Base-by-base conservation (phyloP, 1,139 yeast genomes). In the Protomyces pachydermus region DNA sequence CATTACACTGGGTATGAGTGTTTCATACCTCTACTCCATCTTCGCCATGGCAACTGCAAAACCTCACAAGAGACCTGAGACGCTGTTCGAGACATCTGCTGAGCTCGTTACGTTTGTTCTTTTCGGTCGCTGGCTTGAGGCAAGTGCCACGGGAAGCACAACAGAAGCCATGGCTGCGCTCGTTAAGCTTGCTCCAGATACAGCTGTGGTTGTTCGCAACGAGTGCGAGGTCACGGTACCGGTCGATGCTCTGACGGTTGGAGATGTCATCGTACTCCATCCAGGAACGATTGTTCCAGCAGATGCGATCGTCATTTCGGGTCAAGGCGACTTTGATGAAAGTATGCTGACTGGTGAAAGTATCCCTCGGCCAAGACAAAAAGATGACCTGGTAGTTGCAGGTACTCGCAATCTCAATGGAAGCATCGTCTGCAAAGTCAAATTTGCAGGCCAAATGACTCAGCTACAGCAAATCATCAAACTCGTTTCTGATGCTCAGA, bases 211-310 rank as follows among this genome's bases (percentile, higher is more conserved):
- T 45, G 79, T 88, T 3, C 80, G 61, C 79, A 82, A 67, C 70
- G 74, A 66, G 4, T 55, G 51, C 16, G 64, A 66, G 54, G 23
- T 60, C n/a, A 42, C 66, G 16, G 60, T 46, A 14, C 56, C 65
- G 39, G 39, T 25, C 14, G 55, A 48, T 67, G 68, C 61, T 74
- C 73, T 67, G 71, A 69, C 66, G 73, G 77, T 80, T 8, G 82
- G 83, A 69, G 98, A 95, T 73, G 79, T 88, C 51, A 86, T 91
- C 0, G 80, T 89, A 50, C 81, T 93, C 3, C 78, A 84, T 56
- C 96, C 98, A 0, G 98, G 98, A 12, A 86, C 85, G 62, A 88
- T 85, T 70, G 82, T 95, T 5, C 96, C 98, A 0, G 91, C 97
- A 0, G 99, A 95, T 77, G 98, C 98, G 45, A 72, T 79, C 6